phyloP scores from a whole-genome alignment of 2,329 filamentous ascomycete genomes.

The Pyricularia sp. region DNA sequence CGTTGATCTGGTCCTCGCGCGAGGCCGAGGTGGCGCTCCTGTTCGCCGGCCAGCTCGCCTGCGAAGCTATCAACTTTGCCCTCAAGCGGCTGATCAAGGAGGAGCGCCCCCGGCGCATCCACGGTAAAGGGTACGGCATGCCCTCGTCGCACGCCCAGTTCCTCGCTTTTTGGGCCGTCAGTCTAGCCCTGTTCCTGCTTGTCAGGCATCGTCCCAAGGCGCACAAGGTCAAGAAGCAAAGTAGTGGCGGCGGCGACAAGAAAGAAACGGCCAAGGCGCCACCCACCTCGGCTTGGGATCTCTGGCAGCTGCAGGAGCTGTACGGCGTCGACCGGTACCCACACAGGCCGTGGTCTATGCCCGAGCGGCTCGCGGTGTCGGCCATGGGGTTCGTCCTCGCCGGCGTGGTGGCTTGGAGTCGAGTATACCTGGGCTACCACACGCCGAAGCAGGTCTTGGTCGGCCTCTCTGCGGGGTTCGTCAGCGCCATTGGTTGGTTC shows the following conservation, averaged over 20 bases:
- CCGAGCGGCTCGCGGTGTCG: constrained; percentile 47
- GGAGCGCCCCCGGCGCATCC: constrained; percentile 72
- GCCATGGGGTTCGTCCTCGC: constrained; percentile 52
- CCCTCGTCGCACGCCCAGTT: constrained; percentile 92
- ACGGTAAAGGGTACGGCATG: constrained; percentile 95
- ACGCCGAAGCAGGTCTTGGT: constrained; percentile 80
- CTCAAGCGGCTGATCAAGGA: constrained; percentile 90
- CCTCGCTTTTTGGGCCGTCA: constrained; percentile 82
- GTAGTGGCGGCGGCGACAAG: not conserved
- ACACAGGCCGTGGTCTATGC: constrained; percentile 47
- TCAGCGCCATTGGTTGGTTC: constrained; percentile 75
- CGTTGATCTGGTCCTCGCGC: constrained; percentile 82
- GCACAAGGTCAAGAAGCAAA: not conserved
- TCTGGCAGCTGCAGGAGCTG: constrained; percentile 3
- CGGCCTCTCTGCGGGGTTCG: constrained; percentile 60
- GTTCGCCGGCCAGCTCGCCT: constrained; percentile 84
- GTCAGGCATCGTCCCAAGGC: constrained; percentile 58
- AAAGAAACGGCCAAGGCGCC: not conserved
- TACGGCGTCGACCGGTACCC: constrained; percentile 21
- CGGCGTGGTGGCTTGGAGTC: constrained; percentile 64
- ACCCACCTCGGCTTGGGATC: not conserved
- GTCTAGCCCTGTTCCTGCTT: constrained; percentile 74
- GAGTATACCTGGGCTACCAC: constrained; percentile 90
- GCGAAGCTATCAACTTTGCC: constrained; percentile 82
- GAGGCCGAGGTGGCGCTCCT: constrained; percentile 84